Conservation (phyloP, 768 basidiomycete genomes). For the Hygrocybe punicea region DNA sequence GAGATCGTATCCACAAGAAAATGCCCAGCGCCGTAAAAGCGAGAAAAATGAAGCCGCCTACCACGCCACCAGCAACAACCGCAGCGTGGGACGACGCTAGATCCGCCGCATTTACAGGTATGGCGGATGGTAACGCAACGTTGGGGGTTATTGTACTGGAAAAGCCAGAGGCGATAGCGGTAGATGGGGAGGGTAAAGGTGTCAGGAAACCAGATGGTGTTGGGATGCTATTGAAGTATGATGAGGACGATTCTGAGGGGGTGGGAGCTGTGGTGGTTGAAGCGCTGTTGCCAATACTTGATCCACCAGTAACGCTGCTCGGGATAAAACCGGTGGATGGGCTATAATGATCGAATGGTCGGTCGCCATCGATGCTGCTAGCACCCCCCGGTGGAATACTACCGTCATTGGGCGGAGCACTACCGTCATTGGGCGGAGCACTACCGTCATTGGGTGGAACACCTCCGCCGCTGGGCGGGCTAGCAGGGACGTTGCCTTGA, state of each 20-base stretch:
- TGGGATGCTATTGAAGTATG: background rate
- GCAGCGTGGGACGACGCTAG: constrained; percentile 33
- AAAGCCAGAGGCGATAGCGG: background rate
- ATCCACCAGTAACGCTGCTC: too few species aligned
- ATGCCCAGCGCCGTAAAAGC: constrained; percentile 29
- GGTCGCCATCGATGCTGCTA: too few species aligned
- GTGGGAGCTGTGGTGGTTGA: background rate
- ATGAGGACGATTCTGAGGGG: background rate
- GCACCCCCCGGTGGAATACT: too few species aligned
- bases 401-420: too few species aligned
- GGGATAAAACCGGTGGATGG: too few species aligned
- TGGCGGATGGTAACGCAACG: background rate
- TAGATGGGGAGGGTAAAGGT: background rate
- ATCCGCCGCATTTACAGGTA: background rate
- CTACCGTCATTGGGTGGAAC: too few species aligned
- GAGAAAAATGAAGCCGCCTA: constrained; percentile 47
- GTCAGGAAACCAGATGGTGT: too few species aligned
- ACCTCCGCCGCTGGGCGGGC: too few species aligned
- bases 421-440: too few species aligned
- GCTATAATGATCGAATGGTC: too few species aligned
- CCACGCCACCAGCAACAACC: constrained; percentile 51
- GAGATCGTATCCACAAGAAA: constrained; percentile 43
- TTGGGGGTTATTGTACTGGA: background rate
- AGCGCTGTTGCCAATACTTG: too few species aligned
- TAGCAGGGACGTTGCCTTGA: too few species aligned